A percentile compares a stretch with the other conserved stretches of the same genome.
Evolutionary conservation across 1,284 basidiomycete genomes (phyloP).

Genomic region (Chalciporus sp.): DNA sequence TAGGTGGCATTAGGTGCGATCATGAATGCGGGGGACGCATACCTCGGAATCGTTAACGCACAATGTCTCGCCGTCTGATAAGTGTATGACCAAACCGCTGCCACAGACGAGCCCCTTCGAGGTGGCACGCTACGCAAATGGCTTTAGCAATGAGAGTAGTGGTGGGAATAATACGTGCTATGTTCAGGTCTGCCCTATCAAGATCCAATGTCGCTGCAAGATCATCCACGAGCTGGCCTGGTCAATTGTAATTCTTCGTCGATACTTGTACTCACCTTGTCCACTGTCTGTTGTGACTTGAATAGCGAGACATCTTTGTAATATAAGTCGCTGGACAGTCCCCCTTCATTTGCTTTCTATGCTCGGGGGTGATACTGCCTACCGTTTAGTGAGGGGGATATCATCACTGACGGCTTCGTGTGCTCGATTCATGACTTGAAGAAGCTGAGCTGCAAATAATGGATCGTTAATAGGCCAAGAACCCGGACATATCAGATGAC

Average conservation of each 20-base stretch:
- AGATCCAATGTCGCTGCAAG: slow-evolving; percentile 80
- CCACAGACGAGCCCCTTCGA: slow-evolving; percentile 86
- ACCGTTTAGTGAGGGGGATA: slow-evolving; percentile 72
- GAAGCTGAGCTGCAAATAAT: slow-evolving; percentile 57
- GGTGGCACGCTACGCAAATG: slow-evolving; percentile 67
- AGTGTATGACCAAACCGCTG: slow-evolving; percentile 56
- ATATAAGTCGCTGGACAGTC: slow-evolving; percentile 71
- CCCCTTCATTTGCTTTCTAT: slow-evolving; percentile 1
- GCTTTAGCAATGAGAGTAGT: slow-evolving; percentile 9
- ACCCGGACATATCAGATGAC: background rate
- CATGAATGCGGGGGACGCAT: background rate
- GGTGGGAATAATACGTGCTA: slow-evolving; percentile 50
- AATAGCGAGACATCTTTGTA: slow-evolving; percentile 84
- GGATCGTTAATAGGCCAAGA: background rate
- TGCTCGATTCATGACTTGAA: slow-evolving; percentile 60
- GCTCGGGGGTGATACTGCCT: background rate
- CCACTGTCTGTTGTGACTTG: slow-evolving; percentile 71
- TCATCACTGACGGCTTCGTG: slow-evolving; percentile 63
- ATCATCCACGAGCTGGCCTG: slow-evolving; percentile 81
- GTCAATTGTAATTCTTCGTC: slow-evolving; percentile 2
- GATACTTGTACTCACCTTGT: slow-evolving; percentile 52
- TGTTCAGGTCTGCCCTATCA: slow-evolving; percentile 74
- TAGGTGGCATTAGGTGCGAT: background rate
- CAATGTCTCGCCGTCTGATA: slow-evolving; percentile 58
- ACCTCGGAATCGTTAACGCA: slow-evolving; percentile 61